Percentiles rank a stretch among this genome's conserved stretches.
Conservation (phyloP, 139 green algal genomes). For the Chlamydomonas asymmetrica region DNA sequence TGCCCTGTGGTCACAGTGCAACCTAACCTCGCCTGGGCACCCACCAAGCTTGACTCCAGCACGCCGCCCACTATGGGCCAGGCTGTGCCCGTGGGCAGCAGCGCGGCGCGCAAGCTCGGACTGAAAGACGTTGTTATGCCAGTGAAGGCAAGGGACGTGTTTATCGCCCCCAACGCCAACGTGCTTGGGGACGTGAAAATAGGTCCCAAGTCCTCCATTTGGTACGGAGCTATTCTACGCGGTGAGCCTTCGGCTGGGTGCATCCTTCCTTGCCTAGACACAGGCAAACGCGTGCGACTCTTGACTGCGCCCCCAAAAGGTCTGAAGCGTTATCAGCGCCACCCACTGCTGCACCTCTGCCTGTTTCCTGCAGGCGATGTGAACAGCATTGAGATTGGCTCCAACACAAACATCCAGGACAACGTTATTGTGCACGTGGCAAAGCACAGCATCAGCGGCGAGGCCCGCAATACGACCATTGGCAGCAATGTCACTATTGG, state of each 20-base stretch:
- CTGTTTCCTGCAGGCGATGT: slow-evolving; percentile 76
- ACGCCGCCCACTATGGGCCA: slow-evolving; percentile 14
- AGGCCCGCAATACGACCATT: slow-evolving; percentile 68
- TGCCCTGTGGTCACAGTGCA: slow-evolving; percentile 30
- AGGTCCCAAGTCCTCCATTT: slow-evolving; percentile 77
- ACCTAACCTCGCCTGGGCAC: slow-evolving; percentile 60
- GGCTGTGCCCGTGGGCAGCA: slow-evolving; percentile 10
- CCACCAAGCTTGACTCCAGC: slow-evolving; percentile 27
- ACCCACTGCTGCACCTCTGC: background rate
- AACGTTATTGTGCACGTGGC: slow-evolving; percentile 89
- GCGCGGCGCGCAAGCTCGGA: background rate
- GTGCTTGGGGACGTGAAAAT: slow-evolving; percentile 93
- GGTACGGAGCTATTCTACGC: slow-evolving; percentile 89
- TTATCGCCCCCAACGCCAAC: slow-evolving; percentile 88
- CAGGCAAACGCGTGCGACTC: too few species aligned
- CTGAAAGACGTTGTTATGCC: slow-evolving; percentile 51
- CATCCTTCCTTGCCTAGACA: background rate
- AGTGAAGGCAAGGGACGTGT: slow-evolving; percentile 58
- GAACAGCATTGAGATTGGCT: slow-evolving; percentile 83
- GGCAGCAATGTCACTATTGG: slow-evolving; percentile 71
- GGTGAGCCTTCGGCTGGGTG: slow-evolving; percentile 48
- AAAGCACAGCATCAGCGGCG: slow-evolving; percentile 61
- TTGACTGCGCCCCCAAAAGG: too few species aligned
- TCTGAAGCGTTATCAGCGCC: too few species aligned
- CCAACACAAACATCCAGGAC: slow-evolving; percentile 90